Evolutionary conservation across 177 flowering plant species (phyloP).

Genomic region (Vitis hybrid): DNA sequence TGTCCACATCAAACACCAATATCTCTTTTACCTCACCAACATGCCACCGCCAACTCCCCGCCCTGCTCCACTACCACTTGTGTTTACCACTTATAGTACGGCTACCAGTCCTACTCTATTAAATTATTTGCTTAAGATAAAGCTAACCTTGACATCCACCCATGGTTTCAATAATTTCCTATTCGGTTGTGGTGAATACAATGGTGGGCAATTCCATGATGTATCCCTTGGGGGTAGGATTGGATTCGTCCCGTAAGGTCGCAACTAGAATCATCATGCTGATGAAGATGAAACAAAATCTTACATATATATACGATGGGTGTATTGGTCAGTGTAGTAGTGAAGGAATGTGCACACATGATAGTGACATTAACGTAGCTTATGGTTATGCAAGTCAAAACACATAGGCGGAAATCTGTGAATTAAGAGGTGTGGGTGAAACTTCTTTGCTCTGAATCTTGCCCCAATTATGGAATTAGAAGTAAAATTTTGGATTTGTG

Average conservation of each 20-base stretch:
- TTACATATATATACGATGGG: neutral
- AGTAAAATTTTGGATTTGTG: too few relatives aligned
- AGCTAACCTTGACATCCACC: constrained; percentile 31
- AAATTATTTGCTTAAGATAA: constrained; percentile 54
- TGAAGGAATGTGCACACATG: too few relatives aligned
- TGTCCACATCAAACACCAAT: constrained; percentile 41
- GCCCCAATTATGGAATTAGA: too few relatives aligned
- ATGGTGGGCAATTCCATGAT: constrained; percentile 52
- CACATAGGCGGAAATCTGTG: too few relatives aligned
- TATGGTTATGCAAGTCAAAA: too few relatives aligned
- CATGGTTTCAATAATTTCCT: constrained; percentile 33
- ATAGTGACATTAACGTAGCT: too few relatives aligned
- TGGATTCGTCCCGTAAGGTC: constrained; percentile 47
- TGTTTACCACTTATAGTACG: constrained; percentile 55
- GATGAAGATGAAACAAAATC: neutral
- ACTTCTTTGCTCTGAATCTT: too few relatives aligned
- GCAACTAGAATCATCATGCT: constrained; percentile 14
- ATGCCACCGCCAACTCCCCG: constrained; percentile 42
- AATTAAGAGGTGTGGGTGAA: too few relatives aligned
- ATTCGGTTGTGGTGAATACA: constrained; percentile 76
- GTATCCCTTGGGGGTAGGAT: constrained; percentile 46
- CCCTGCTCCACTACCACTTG: constrained; percentile 40
- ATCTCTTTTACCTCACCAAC: constrained; percentile 32
- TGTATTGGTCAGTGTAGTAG: too few relatives aligned
- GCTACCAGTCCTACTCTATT: constrained; percentile 51